Evolutionary conservation across 768 basidiomycete genomes (phyloP).

Genomic region (Suillus brevipes): DNA sequence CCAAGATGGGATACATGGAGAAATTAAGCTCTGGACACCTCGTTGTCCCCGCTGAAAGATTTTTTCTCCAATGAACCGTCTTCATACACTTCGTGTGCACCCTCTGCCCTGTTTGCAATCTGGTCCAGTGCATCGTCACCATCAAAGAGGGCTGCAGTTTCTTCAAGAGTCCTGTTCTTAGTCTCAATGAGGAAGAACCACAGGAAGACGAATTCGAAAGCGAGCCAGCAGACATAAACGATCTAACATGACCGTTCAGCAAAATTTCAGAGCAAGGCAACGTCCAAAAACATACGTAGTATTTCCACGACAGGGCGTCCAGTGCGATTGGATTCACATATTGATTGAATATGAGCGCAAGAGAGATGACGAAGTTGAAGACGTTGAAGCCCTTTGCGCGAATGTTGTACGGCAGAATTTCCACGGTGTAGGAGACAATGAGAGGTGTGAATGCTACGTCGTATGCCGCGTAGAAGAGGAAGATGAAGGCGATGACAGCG

Average conservation of each 20-base stretch:
- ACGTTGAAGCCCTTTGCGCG: conserved; percentile 86
- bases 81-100: conserved; percentile 15
- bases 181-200: conserved; percentile 74
- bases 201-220: conserved; percentile 61
- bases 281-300: conserved; percentile 50
- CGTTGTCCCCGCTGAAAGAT: conserved; percentile 7
- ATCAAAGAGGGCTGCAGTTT: conserved; percentile 81
- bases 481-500: conserved; percentile 80
- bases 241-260: conserved; percentile 35
- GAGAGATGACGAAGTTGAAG: conserved; percentile 76
- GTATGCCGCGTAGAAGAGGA: conserved; percentile 78
- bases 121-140: conserved; percentile 52
- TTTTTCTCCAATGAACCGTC: conserved; percentile 25
- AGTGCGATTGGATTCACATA: conserved; percentile 85
- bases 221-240: conserved; percentile 72
- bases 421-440: conserved; percentile 83
- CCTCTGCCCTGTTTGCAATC: conserved; percentile 32
- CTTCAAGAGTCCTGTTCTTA: conserved; percentile 71
- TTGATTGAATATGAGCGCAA: conserved; percentile 87
- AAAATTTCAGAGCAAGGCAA: not conserved
- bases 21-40: conserved; percentile 1
- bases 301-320: conserved; percentile 66
- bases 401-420: conserved; percentile 80
- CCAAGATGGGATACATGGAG: no score
- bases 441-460: conserved; percentile 86